A percentile compares a stretch with the other conserved stretches of the same genome.
Evolutionary conservation across 306 rosid genomes (phyloP).

Genomic region (Prunus mume): DNA sequence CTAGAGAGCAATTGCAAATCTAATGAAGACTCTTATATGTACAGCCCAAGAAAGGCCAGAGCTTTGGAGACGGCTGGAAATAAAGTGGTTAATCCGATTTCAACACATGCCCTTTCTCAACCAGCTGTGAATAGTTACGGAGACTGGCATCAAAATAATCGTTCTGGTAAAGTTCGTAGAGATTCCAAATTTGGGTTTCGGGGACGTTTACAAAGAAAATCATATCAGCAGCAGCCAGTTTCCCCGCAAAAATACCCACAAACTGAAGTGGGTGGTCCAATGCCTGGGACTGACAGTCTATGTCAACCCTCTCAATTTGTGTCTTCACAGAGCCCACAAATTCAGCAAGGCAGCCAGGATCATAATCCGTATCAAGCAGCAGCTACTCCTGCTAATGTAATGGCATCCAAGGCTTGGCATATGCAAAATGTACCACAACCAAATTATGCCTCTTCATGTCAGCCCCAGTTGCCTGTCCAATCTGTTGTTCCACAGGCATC

Average conservation of each 20-base stretch:
- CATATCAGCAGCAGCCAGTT: conserved; percentile 34
- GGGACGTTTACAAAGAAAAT: conserved; percentile 44
- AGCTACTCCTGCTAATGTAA: conserved; percentile 29
- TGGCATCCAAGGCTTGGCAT: conserved; percentile 44
- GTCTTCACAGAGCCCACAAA: conserved; percentile 34
- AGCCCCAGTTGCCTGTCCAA: conserved; percentile 44
- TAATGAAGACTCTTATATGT: conserved; percentile 27
- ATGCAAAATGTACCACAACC: conserved; percentile 42
- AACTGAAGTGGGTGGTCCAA: conserved; percentile 42
- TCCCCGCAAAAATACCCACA: conserved; percentile 41
- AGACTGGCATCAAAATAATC: conserved; percentile 42
- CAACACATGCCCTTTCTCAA: conserved; percentile 34
- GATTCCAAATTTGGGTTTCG: conserved; percentile 42
- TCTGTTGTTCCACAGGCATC: conserved; percentile 29
- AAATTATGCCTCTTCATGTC: conserved; percentile 39
- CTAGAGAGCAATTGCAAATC: conserved; percentile 27
- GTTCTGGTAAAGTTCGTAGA: conserved; percentile 42
- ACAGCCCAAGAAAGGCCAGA: conserved; percentile 36
- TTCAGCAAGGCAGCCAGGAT: conserved; percentile 52
- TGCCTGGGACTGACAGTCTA: conserved; percentile 32
- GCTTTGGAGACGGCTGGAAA: conserved; percentile 40
- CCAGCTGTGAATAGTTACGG: conserved; percentile 37
- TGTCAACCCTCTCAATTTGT: conserved; percentile 35
- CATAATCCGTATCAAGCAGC: conserved; percentile 54
- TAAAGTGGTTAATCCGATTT: conserved; percentile 35